Conservation (phyloP, 495 filamentous ascomycete genomes). For the Penicillium antarcticum region DNA sequence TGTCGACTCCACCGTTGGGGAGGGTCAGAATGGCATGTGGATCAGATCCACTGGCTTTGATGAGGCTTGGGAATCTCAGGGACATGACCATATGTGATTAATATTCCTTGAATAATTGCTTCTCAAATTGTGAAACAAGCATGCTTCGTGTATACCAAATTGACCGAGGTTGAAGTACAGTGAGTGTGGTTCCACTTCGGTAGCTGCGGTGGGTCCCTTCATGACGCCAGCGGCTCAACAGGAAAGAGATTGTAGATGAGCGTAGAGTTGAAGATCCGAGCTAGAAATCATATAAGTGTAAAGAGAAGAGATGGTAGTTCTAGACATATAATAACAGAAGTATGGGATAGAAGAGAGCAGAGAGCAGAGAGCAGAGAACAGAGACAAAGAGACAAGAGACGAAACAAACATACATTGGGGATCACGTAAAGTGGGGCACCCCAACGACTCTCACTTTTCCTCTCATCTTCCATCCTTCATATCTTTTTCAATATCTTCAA, state of each 20-base stretch:
- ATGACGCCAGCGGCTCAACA: conserved; percentile 6
- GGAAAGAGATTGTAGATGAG: not conserved
- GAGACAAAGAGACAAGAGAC: not conserved
- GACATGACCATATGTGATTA: conserved; percentile 22
- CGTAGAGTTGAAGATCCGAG: not conserved
- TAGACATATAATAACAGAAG: no score
- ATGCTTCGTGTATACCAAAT: not conserved
- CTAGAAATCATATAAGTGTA: not conserved
- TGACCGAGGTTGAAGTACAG: not conserved
- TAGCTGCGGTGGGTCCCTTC: conserved; percentile 6
- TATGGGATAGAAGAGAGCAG: not conserved
- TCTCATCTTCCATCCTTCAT: not conserved
- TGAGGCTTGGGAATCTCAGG: conserved; percentile 30
- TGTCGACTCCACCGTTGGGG: conserved; percentile 30
- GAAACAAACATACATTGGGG: conserved; percentile 2
- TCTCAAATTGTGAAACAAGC: no score
- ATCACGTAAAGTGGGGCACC: conserved; percentile 16
- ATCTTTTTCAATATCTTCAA: not conserved
- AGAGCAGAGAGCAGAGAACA: not conserved
- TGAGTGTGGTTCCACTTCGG: not conserved
- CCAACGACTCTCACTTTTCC: conserved; percentile 5
- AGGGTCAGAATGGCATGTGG: conserved; percentile 23
- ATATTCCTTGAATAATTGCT: no score
- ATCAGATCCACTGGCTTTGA: conserved; percentile 36
- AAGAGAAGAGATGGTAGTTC: not conserved